Evolutionary conservation across 805 yeast species (phyloP), one percentile per base, ranked within the genome.

Genomic region (Candida coleopterorum): DNA sequence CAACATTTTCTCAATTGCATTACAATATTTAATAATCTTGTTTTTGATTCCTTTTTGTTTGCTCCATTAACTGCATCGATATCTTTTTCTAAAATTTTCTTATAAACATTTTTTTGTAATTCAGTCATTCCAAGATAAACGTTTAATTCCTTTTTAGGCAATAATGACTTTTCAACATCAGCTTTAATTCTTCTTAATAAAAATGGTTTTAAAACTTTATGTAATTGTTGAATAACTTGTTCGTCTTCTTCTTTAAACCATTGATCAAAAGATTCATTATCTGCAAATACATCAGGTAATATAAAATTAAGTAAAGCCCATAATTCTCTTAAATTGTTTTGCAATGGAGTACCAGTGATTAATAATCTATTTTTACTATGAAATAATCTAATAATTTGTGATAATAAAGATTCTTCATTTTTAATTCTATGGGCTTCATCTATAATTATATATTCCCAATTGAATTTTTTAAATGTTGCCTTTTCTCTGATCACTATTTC

Each of bases 1-100:
- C 90, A 84, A 56, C 93, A 84, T 56, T 84, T 84, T 53, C 93
- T 72, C 50, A 84, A 65, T 55, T 84, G 94, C 94, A 84, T 84
- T 32, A 83, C 90, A 47, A 84, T 84, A 54, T 84, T 84, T 32
- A 84, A 61, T 40, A 84, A 64, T 50, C 93, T 65, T 2, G 94
- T 84, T 52, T 84, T 83, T 10, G 83, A 73, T 54, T 84, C 94
- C 40, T 77, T 72, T 46, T 77, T 81, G 48, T 70, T 78, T 5
- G 83, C 79, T n/a, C 88, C 90, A 56, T 84, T 84, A 9, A 84
- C 89, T 0, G 93, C 93, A 62, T 84, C 90, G 24, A 84, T 74
- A 54, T 84, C 93, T 52, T 82, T 82, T 52, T 83, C 93, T 45
- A 84, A 58, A 38, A 84, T 72, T 52, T 79, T 79, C 52, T 80